Evolutionary conservation across 371 early-diverging fungal genomes (phyloP).

Genomic region (Dinochytrium kinnereticum): DNA sequence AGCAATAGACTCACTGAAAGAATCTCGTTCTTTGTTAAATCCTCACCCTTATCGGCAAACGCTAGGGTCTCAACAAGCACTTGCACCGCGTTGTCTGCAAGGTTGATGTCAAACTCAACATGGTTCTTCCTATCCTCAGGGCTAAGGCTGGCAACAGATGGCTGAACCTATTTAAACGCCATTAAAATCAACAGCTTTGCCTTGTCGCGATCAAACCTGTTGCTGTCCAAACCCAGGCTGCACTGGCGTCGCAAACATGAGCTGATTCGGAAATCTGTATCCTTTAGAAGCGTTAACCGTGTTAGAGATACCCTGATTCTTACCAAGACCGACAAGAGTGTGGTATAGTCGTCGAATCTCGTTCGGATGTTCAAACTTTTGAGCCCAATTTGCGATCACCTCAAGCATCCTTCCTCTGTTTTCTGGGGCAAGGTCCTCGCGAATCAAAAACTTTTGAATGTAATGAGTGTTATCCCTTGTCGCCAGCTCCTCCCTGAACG

Average conservation of each 20-base stretch:
- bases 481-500: conserved; percentile 20
- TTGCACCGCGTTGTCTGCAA: conserved; percentile 24
- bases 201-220: no score
- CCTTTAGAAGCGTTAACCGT: background rate
- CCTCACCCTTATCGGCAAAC: conserved; percentile 23
- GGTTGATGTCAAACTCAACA: conserved; percentile 23
- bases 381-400: conserved; percentile 31
- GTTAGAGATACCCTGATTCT: no score
- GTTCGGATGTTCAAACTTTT: conserved; percentile 9
- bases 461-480: conserved; percentile 18
- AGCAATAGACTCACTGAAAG: conserved; percentile 16
- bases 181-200: no score
- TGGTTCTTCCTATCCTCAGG: conserved; percentile 25
- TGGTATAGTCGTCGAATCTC: conserved; percentile 21
- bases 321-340: conserved; percentile 18
- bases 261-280: conserved; percentile 12
- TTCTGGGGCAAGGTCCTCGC: conserved; percentile 29
- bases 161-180: no score
- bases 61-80: conserved; percentile 23
- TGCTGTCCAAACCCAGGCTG: background rate
- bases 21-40: conserved; percentile 27
- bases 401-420: conserved; percentile 32
- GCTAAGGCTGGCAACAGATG: background rate
- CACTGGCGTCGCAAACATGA: background rate
- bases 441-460: conserved; percentile 22